These are phyloP conservation scores for Spinellus fusiger DNA, from an alignment of 192 early-diverging fungal species.

Conservation along the genomic window DNA sequence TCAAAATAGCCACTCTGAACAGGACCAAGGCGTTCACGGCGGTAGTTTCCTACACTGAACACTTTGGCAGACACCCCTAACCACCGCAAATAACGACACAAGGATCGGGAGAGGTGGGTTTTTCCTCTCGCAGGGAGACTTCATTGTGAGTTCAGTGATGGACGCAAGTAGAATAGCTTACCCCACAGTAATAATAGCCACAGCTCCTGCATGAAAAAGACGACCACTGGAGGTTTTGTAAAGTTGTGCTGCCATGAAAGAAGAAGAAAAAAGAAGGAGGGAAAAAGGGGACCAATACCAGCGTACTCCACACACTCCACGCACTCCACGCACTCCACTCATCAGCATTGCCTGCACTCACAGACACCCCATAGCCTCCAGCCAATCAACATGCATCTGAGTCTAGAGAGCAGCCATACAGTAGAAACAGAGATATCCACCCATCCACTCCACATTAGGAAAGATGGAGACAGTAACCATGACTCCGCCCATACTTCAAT, in stretches of 20 bases:
- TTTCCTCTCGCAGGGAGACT: slow-evolving; percentile 89
- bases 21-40: slow-evolving; percentile 72
- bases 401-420: no score
- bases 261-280: not conserved
- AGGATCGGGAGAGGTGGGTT: slow-evolving; percentile 78
- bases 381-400: no score
- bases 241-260: slow-evolving; percentile 54
- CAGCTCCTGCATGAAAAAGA: slow-evolving; percentile 75
- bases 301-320: not conserved
- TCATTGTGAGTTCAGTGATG: not conserved
- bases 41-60: slow-evolving; percentile 97
- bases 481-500: no score
- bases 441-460: no score
- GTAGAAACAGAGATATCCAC: no score
- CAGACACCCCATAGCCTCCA: no score
- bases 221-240: slow-evolving; percentile 74
- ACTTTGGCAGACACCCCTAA: slow-evolving; percentile 85
- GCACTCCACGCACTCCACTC: not conserved
- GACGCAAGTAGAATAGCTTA: slow-evolving; percentile 15
- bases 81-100: slow-evolving; percentile 92
- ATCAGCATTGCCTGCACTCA: not conserved
- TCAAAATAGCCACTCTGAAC: slow-evolving; percentile 70
- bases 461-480: no score
- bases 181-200: slow-evolving; percentile 74
- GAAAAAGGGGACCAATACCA: not conserved